phyloP scores from a whole-genome alignment of 768 basidiomycete genomes.

The Tulasnella sp. region DNA sequence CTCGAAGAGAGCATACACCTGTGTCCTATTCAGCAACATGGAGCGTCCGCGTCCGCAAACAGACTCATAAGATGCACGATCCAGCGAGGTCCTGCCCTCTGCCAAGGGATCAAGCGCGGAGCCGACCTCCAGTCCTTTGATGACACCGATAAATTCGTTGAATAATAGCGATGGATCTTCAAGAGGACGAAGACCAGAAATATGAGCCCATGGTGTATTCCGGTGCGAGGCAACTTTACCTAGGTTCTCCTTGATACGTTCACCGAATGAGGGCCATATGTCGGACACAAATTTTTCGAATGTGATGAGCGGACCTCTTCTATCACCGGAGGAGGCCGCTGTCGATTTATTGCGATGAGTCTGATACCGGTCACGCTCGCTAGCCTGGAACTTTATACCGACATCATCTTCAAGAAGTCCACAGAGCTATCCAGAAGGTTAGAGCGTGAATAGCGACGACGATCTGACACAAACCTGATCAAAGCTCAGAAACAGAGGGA shows the following conservation, averaged over 20 bases:
- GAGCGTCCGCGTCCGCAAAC: slow-evolving; percentile 42
- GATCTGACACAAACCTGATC: slow-evolving; percentile 35
- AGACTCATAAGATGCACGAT: slow-evolving; percentile 33
- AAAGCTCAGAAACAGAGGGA: slow-evolving; percentile 58
- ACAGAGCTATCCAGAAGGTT: neutral
- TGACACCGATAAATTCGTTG: slow-evolving; percentile 28
- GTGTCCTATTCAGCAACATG: slow-evolving; percentile 40
- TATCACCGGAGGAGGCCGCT: neutral
- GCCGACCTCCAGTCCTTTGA: slow-evolving; percentile 58
- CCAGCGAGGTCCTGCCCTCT: slow-evolving; percentile 31
- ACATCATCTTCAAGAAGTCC: slow-evolving; percentile 9
- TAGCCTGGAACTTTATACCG: slow-evolving; percentile 41
- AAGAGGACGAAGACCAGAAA: neutral
- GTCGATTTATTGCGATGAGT: neutral
- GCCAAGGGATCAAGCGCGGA: slow-evolving; percentile 32
- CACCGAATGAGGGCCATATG: neutral
- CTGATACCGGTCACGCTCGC: neutral
- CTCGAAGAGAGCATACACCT: slow-evolving; percentile 42
- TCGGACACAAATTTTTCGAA: slow-evolving; percentile 7
- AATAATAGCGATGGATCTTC: slow-evolving; percentile 12
- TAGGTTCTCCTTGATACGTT: neutral
- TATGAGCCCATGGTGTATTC: neutral
- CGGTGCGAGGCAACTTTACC: neutral
- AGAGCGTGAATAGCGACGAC: neutral
- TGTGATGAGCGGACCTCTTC: neutral